Percentiles rank a stretch among this genome's conserved stretches.
Conservation (phyloP, 2,329 filamentous ascomycete genomes). For the Cladosporium colombiae region DNA sequence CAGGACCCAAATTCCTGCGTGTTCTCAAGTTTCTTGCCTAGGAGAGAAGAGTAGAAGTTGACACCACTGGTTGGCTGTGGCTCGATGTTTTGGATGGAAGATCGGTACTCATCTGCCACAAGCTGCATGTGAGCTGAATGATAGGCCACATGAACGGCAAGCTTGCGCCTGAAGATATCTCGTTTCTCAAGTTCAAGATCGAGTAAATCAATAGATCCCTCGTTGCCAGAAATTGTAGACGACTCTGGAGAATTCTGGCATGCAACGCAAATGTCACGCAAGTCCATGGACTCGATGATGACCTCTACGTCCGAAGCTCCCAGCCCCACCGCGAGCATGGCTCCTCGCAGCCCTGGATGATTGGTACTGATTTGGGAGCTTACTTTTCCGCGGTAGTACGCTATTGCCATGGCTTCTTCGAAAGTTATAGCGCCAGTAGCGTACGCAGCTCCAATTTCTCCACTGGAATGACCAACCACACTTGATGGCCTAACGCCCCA, state of each 20-base stretch:
- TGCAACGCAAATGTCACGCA: too few relatives aligned
- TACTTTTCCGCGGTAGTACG: slow-evolving; percentile 29
- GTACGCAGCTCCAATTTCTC: slow-evolving; percentile 39
- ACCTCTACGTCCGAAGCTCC: background rate
- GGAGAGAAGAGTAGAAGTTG: too few relatives aligned
- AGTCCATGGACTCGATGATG: background rate
- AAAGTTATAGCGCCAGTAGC: slow-evolving; percentile 28
- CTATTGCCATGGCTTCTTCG: slow-evolving; percentile 26
- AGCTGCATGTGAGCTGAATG: too few relatives aligned
- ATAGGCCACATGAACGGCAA: too few relatives aligned
- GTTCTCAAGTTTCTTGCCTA: background rate
- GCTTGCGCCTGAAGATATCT: too few relatives aligned
- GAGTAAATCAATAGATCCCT: too few relatives aligned
- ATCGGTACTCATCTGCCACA: too few relatives aligned
- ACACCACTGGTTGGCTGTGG: too few relatives aligned
- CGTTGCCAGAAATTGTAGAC: too few relatives aligned
- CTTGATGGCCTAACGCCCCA: slow-evolving; percentile 27
- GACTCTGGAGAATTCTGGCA: too few relatives aligned
- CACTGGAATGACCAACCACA: slow-evolving; percentile 36
- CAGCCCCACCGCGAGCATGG: slow-evolving; percentile 39
- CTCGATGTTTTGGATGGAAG: too few relatives aligned
- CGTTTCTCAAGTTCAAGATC: too few relatives aligned
- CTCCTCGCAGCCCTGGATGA: slow-evolving; percentile 22
- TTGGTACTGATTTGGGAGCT: background rate
- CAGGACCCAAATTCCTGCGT: background rate